Evolutionary conservation across 306 rosid genomes (phyloP), one percentile per base, ranked within the genome.

Genomic region (Betula pendula): DNA sequence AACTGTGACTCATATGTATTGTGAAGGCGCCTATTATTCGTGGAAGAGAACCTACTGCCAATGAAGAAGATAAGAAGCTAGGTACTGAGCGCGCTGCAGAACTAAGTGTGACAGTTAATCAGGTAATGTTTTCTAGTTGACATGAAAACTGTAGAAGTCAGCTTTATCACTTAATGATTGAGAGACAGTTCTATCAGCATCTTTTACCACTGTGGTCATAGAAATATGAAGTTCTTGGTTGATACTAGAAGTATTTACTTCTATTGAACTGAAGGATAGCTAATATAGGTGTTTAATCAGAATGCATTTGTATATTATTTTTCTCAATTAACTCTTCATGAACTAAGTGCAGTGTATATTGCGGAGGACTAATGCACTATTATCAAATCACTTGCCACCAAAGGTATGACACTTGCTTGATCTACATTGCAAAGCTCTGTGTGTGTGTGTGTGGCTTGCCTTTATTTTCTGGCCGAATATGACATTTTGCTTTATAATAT

Each of bases 311-410:
- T 75, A 43, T 74, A 44, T 66, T 62, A 38, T 76, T 33, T 72
- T 49, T 55, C 75, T 74, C 50, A 73, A 44, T 74, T 84, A 56
- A 84, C 47, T 33, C 25, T 59, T 59, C 60, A 27, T 52, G 67
- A 44, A 81, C 68, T 68, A 68, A 76, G 84, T 90, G 87, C 96
- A 94, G 97, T 94, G 92, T 83, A 92, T 94, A 77, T 85, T 92
- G 78, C 87, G 97, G 76, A 87, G 98, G 86, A 94, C 96, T 50
- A 92, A 92, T 81, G 96, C 95, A 53, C 85, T 94, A 62, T 80
- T 94, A 71, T 94, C 98, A 51, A 94, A 94, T 80, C 98, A 92
- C 84, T 82, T 92, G 78, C 98, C 98, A 81, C 98, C 98, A 75
- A 94, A 92, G 96, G 98, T 94, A 88, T 62, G 51, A 2, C 45